phyloP scores from a whole-genome alignment of 352 stramenopile genomes.

The Halophytophthora batemanensis region DNA sequence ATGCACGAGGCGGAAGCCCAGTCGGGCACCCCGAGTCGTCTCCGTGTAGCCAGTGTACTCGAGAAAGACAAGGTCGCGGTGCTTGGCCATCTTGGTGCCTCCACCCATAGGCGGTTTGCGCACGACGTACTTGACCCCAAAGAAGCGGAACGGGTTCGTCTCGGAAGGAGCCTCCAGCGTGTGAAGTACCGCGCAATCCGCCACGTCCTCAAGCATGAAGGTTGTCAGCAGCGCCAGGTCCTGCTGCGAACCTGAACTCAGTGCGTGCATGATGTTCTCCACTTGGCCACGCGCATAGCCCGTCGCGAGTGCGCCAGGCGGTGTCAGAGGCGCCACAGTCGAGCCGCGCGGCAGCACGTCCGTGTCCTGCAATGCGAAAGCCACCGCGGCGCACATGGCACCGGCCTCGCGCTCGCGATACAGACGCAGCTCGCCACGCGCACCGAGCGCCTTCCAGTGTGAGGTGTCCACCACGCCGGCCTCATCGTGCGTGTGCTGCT shows the following conservation, averaged over 20 bases:
- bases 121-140: slow-evolving; percentile 26
- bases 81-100: slow-evolving; percentile 11
- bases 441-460: slow-evolving; percentile 26
- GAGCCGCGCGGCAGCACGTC: slow-evolving; percentile 3
- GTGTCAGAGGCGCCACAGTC: slow-evolving; percentile 4
- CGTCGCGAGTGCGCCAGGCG: slow-evolving; percentile 25
- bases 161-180: slow-evolving; percentile 18
- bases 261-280: slow-evolving; percentile 41
- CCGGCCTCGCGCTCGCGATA: slow-evolving; percentile 19
- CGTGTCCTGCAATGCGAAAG: slow-evolving; percentile 10
- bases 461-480: slow-evolving; percentile 22
- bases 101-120: slow-evolving; percentile 3
- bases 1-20: slow-evolving; percentile 44
- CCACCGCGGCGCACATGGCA: slow-evolving; percentile 8
- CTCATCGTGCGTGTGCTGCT: slow-evolving; percentile 20
- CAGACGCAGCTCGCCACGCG: slow-evolving; percentile 17
- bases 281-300: slow-evolving; percentile 33
- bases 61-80: slow-evolving; percentile 26
- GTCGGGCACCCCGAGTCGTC: slow-evolving; percentile 23
- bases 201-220: slow-evolving; percentile 22
- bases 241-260: slow-evolving; percentile 29
- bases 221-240: slow-evolving; percentile 29
- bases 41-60: slow-evolving; percentile 27
- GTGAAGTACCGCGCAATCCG: slow-evolving; percentile 22
- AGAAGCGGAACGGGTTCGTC: slow-evolving; percentile 34